Percentiles rank a stretch among this genome's conserved stretches.
These are phyloP conservation scores for Leccinum ochraceum DNA, from an alignment of 768 basidiomycete species.

Conservation along the genomic window DNA sequence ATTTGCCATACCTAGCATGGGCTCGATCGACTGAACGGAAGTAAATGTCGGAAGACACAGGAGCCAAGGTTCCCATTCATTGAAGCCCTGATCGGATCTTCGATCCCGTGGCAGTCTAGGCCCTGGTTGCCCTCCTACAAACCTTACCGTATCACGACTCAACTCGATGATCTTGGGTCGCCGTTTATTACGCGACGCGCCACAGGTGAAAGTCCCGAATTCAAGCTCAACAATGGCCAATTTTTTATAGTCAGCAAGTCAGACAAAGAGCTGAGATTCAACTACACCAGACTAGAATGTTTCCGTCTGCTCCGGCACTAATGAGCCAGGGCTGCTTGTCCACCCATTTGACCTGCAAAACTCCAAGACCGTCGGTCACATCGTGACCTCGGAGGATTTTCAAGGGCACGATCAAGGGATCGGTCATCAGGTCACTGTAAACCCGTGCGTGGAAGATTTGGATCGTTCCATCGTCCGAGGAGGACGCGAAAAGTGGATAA, in stretches of 20 bases:
- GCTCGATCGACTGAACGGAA: slow-evolving; percentile 9
- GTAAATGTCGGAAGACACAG: slow-evolving; percentile 9
- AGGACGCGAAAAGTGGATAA: slow-evolving; percentile 94
- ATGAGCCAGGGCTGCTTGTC: slow-evolving; percentile 89
- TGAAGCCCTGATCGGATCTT: background rate
- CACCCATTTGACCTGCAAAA: slow-evolving; percentile 89
- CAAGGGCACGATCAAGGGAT: slow-evolving; percentile 95
- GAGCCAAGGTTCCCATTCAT: background rate
- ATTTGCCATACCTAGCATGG: background rate
- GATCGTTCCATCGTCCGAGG: slow-evolving; percentile 95
- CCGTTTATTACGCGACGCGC: slow-evolving; percentile 24
- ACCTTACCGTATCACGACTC: slow-evolving; percentile 7
- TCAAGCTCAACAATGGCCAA: slow-evolving; percentile 25
- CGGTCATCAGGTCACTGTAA: slow-evolving; percentile 93
- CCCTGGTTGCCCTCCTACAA: slow-evolving; percentile 10
- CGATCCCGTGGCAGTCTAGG: background rate
- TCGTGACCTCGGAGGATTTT: slow-evolving; percentile 95
- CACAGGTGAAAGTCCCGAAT: slow-evolving; percentile 13
- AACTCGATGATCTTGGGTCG: slow-evolving; percentile 9
- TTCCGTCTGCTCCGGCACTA: slow-evolving; percentile 91
- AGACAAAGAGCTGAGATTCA: slow-evolving; percentile 39
- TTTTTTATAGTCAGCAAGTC: slow-evolving; percentile 27
- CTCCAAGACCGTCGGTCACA: slow-evolving; percentile 84
- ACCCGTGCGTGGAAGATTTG: slow-evolving; percentile 97
- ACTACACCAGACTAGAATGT: slow-evolving; percentile 86